These are phyloP conservation scores for Chalaropsis ovoidea DNA, from an alignment of 2,329 filamentous ascomycete species.

Conservation along the genomic window DNA sequence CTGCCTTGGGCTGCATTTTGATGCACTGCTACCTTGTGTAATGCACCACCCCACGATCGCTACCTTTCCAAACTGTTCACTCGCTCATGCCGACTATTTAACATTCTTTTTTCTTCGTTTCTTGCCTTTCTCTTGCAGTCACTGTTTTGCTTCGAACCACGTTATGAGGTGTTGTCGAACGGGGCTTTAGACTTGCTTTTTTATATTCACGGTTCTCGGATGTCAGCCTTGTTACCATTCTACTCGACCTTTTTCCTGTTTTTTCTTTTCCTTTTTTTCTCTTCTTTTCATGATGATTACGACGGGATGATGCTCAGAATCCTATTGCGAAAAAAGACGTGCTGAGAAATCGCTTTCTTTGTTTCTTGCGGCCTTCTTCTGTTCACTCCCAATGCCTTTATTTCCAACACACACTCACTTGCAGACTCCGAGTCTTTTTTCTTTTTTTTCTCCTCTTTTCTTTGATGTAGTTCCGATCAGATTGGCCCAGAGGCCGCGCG, in stretches of 20 bases:
- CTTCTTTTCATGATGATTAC: conserved; percentile 22
- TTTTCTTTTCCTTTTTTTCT: conserved; percentile 13
- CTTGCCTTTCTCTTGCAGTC: conserved; percentile 1
- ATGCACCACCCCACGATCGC: neutral
- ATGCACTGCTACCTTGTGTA: conserved; percentile 16
- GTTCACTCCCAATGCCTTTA: conserved; percentile 23
- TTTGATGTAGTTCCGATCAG: neutral
- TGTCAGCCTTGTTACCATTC: neutral
- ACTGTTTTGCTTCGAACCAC: conserved; percentile 1
- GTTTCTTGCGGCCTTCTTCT: conserved; percentile 23
- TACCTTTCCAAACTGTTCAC: neutral
- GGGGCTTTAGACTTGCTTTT: conserved; percentile 6
- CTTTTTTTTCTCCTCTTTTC: conserved; percentile 11
- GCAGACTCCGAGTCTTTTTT: neutral
- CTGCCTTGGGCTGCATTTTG: conserved; percentile 17
- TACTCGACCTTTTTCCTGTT: neutral
- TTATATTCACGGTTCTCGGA: neutral
- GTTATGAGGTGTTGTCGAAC: conserved; percentile 10
- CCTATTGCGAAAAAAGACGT: neutral
- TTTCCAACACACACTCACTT: conserved; percentile 1
- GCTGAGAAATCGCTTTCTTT: neutral
- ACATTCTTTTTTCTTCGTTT: conserved; percentile 18
- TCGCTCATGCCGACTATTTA: neutral
- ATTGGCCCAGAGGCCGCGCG: neutral
- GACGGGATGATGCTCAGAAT: conserved; percentile 21